Percentiles rank a stretch among this genome's conserved stretches.
Conservation (phyloP, 345 rosid genomes). For the Euphorbia peplus region DNA sequence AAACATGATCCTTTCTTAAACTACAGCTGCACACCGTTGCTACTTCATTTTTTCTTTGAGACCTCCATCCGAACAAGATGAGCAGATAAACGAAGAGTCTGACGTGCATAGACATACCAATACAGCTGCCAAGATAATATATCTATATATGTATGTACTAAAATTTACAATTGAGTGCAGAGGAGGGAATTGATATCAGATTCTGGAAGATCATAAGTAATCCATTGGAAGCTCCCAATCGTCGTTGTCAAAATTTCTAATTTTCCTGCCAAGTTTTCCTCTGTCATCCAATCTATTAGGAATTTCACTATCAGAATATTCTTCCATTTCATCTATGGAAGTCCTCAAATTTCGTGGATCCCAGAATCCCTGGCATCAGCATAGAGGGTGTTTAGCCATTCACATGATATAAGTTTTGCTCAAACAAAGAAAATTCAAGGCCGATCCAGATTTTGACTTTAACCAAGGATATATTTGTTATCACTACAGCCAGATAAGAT, state of each 20-base stretch:
- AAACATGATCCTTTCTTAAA: neutral
- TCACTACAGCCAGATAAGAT: too few relatives aligned
- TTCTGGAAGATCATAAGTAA: conserved; percentile 38
- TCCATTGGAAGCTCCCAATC: conserved; percentile 67
- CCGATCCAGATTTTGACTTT: too few relatives aligned
- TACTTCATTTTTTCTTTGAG: neutral
- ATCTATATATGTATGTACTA: neutral
- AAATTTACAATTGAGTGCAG: neutral
- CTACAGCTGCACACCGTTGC: neutral
- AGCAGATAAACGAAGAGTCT: too few relatives aligned
- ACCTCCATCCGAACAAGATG: neutral
- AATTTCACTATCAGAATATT: conserved; percentile 41
- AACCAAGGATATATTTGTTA: too few relatives aligned
- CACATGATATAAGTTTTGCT: neutral
- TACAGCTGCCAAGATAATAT: neutral
- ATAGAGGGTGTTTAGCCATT: neutral
- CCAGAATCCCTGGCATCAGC: conserved; percentile 65
- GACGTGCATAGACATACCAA: neutral
- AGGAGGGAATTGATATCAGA: neutral
- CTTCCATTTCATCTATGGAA: conserved; percentile 38
- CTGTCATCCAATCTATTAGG: conserved; percentile 23
- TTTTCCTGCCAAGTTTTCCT: conserved; percentile 30
- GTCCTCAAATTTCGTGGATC: conserved; percentile 35
- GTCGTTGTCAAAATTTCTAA: conserved; percentile 34
- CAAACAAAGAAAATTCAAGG: too few relatives aligned